These are phyloP conservation scores for Heimioporus sp. DNA, from an alignment of 768 basidiomycete species.

Conservation along the genomic window DNA sequence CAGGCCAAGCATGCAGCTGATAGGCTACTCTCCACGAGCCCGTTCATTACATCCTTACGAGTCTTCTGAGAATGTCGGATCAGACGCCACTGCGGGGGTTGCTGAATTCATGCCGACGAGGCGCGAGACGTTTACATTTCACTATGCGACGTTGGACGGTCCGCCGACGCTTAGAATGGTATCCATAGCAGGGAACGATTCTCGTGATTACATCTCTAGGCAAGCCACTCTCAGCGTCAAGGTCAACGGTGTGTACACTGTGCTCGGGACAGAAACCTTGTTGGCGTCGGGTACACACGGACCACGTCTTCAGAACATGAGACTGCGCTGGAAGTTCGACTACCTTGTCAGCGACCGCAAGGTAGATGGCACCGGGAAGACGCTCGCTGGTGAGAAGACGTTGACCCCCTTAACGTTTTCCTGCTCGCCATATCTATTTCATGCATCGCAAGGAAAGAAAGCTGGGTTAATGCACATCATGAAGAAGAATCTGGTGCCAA, in stretches of 20 bases:
- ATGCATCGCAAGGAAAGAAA: slow-evolving; percentile 63
- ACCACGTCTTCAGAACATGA: slow-evolving; percentile 29
- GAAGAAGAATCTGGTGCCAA: slow-evolving; percentile 67
- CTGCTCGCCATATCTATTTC: slow-evolving; percentile 64
- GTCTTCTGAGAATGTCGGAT: slow-evolving; percentile 21
- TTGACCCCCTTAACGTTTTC: slow-evolving; percentile 72
- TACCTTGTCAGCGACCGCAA: slow-evolving; percentile 69
- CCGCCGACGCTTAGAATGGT: slow-evolving; percentile 70
- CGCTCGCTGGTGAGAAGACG: slow-evolving; percentile 64
- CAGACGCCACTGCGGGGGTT: slow-evolving; percentile 42
- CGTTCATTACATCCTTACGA: slow-evolving; percentile 28
- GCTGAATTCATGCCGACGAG: slow-evolving; percentile 65
- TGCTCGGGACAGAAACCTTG: slow-evolving; percentile 61
- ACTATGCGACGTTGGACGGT: slow-evolving; percentile 65
- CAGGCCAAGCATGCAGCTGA: slow-evolving; percentile 55
- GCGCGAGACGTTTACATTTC: slow-evolving; percentile 63
- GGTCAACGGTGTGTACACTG: slow-evolving; percentile 71
- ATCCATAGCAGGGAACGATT: slow-evolving; percentile 63
- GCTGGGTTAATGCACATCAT: slow-evolving; percentile 67
- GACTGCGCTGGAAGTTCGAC: slow-evolving; percentile 74
- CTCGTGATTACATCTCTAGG: slow-evolving; percentile 71
- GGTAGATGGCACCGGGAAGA: slow-evolving; percentile 42
- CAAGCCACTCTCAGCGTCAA: slow-evolving; percentile 72
- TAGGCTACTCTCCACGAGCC: slow-evolving; percentile 44
- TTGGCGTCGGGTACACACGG: slow-evolving; percentile 14